Conservation (phyloP, 2,329 filamentous ascomycete genomes). For the Paraphoma sp. region DNA sequence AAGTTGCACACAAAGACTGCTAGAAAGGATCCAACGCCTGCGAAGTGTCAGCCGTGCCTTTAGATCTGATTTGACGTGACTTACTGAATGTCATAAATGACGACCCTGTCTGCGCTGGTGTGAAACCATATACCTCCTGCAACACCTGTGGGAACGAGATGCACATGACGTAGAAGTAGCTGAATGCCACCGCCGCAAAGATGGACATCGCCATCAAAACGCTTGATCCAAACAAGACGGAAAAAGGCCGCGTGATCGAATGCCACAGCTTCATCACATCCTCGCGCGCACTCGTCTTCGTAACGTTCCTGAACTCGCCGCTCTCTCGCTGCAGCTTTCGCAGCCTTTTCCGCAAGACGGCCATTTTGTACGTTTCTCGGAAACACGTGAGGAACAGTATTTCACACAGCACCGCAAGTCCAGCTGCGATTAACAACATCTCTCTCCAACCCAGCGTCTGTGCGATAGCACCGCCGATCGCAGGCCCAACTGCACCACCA, state of each 20-base stretch:
- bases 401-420: constrained; percentile 58
- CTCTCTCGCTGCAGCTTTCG: constrained; percentile 26
- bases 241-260: constrained; percentile 50
- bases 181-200: constrained; percentile 52
- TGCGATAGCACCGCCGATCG: constrained; percentile 62
- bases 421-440: constrained; percentile 60
- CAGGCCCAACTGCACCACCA: constrained; percentile 64
- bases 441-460: constrained; percentile 63
- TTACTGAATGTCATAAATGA: constrained; percentile 63
- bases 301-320: constrained; percentile 12
- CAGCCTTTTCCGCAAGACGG: constrained; percentile 53
- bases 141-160: constrained; percentile 55
- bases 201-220: constrained; percentile 62
- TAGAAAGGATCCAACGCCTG: constrained; percentile 57
- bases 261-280: constrained; percentile 40
- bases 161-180: constrained; percentile 56
- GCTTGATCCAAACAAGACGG: constrained; percentile 56
- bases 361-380: constrained; percentile 67
- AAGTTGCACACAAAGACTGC: constrained; percentile 59
- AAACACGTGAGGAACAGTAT: constrained; percentile 60
- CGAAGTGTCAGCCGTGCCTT: no score
- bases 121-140: constrained; percentile 50
- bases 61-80: constrained; percentile 18
- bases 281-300: constrained; percentile 21
- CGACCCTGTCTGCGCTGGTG: constrained; percentile 59